These are phyloP conservation scores for Fremontodendron californicum DNA, from an alignment of 345 rosid genomes.

Conservation along the genomic window DNA sequence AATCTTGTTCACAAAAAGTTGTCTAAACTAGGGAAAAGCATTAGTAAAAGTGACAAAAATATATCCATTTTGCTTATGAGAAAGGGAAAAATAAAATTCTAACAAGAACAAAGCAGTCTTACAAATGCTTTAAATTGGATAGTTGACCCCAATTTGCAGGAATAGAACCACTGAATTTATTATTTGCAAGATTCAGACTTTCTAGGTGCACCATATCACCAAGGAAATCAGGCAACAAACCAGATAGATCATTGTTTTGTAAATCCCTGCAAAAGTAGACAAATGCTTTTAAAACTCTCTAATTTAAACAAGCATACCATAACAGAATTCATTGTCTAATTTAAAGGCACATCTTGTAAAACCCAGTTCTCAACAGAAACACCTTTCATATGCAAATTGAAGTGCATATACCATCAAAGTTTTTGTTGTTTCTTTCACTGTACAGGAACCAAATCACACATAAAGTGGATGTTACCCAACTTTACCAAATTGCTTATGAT, in stretches of 20 bases:
- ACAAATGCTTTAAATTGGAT: slow-evolving; percentile 65
- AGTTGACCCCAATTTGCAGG: slow-evolving; percentile 66
- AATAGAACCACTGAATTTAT: slow-evolving; percentile 71
- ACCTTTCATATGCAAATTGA: neutral
- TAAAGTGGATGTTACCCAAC: neutral
- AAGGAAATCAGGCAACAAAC: slow-evolving; percentile 65
- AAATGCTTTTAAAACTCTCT: neutral
- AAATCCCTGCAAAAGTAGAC: slow-evolving; percentile 61
- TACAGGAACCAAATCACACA: neutral
- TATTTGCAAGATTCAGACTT: slow-evolving; percentile 67
- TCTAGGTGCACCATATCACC: slow-evolving; percentile 56
- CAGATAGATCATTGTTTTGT: slow-evolving; percentile 70
- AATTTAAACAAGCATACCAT: neutral
- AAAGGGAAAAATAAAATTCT: neutral
- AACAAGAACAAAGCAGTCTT: slow-evolving; percentile 22
- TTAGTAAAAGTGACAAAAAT: neutral
- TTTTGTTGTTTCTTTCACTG: neutral
- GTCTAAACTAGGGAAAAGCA: neutral
- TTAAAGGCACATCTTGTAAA: neutral
- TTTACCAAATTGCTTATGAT: neutral
- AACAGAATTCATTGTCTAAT: neutral
- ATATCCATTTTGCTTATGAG: neutral
- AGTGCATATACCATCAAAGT: neutral
- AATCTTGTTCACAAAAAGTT: neutral
- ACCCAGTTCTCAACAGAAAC: neutral